A percentile compares a stretch with the other conserved stretches of the same genome.
Conservation (phyloP, 2,329 filamentous ascomycete genomes). For the Fusarium sambucinum region DNA sequence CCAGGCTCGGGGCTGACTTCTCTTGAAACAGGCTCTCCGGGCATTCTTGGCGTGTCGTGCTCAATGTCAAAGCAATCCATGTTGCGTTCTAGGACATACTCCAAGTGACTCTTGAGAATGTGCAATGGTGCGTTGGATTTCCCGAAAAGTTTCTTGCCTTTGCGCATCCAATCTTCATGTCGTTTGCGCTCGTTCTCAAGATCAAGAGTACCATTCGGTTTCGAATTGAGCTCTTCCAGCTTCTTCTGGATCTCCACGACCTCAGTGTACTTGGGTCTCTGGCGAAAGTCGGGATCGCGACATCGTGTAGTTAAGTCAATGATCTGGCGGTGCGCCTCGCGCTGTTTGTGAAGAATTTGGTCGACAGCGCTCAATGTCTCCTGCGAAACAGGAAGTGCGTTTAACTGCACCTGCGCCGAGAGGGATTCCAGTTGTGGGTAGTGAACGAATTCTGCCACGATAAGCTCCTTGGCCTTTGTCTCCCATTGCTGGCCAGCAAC, state of each 20-base stretch:
- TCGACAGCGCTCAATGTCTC: constrained; percentile 87
- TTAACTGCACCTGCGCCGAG: constrained; percentile 79
- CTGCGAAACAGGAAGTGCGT: constrained; percentile 81
- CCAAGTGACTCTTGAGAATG: constrained; percentile 94
- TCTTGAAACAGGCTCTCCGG: constrained; percentile 90
- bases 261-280: constrained; percentile 87
- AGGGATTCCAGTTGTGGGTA: constrained; percentile 95
- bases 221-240: constrained; percentile 89
- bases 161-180: constrained; percentile 99
- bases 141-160: constrained; percentile 96
- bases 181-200: constrained; percentile 93
- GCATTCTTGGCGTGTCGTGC: constrained; percentile 85
- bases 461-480: constrained; percentile 89
- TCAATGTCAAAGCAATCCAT: constrained; percentile 89
- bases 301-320: constrained; percentile 83
- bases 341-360: constrained; percentile 93
- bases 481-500: constrained; percentile 89
- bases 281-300: constrained; percentile 78
- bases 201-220: constrained; percentile 89
- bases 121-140: constrained; percentile 98
- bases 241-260: constrained; percentile 91
- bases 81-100: constrained; percentile 91
- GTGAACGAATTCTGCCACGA: constrained; percentile 90
- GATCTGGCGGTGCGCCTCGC: constrained; percentile 92
- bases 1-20: constrained; percentile 74